Base-by-base conservation (phyloP, 192 early-diverging fungal genomes). In the Entomortierella parvispora region DNA sequence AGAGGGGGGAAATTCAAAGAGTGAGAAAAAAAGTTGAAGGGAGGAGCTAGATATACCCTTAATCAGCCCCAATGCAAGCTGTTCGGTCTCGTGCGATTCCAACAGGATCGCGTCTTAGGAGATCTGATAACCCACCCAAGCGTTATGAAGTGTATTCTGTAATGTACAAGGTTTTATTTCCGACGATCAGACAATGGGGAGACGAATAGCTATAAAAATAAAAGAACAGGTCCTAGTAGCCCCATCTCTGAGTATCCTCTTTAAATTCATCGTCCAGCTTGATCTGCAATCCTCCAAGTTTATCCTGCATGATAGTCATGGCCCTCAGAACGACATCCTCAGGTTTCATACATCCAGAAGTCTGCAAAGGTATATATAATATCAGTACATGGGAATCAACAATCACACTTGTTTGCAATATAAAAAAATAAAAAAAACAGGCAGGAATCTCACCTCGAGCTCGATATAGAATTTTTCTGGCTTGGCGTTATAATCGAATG, bases 401-500 rank as follows among this genome's bases (percentile, higher is more conserved):
- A 20, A 29, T 42, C 7, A 32, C 34, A 28, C 42, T 23, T 17
- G 25, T 22, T 42, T 18, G 12, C 49, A 44, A 14, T 17, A 14
- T 25, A 8, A 32, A 68, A 42, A 47, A 22, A 33, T 11, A 57
- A 0, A 58, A 55, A 49, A 61, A 68, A 58, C n/a, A 25, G 37
- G 33, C 9, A 34, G 6, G 10, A 31, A 20, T 26, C 26, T 22
- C 79, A 89, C 87, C 83, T 95, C 93, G 22, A 91, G 81, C 56
- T 86, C 85, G 70, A 92, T 89, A 68, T 95, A 95, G 58, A 90
- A 95, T 34, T 81, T 81, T 29, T 88, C 90, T 3, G 93, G 93
- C 71, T 89, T 92, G 15, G 91, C 93, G 58, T 90, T 95, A 45
- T 83, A 94, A 65, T 95, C 93, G 68, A 92, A 95, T 43, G 86